A percentile compares a stretch with the other conserved stretches of the same genome.
These are phyloP conservation scores for Fomes fomentarius DNA, from an alignment of 1,284 basidiomycete species.

Conservation along the genomic window DNA sequence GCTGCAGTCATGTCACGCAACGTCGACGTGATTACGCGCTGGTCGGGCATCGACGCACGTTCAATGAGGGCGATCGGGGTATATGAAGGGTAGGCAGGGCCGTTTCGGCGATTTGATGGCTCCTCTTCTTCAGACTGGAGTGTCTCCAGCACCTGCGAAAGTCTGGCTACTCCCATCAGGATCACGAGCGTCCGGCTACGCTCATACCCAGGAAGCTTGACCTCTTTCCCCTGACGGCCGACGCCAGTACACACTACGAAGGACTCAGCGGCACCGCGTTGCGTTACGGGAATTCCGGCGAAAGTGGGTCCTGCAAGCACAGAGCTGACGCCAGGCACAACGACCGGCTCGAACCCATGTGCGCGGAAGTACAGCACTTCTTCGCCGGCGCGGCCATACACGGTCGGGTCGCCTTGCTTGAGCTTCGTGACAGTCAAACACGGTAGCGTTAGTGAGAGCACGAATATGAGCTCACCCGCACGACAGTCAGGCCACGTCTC, in stretches of 20 bases:
- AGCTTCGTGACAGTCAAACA: slow-evolving; percentile 55
- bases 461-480: slow-evolving; percentile 67
- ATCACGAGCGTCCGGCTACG: slow-evolving; percentile 81
- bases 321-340: slow-evolving; percentile 90
- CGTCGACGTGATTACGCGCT: slow-evolving; percentile 84
- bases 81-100: slow-evolving; percentile 72
- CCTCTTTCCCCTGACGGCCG: slow-evolving; percentile 84
- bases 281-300: slow-evolving; percentile 92
- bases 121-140: slow-evolving; percentile 41
- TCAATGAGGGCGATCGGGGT: slow-evolving; percentile 93
- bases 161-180: slow-evolving; percentile 94
- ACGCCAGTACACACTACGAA: slow-evolving; percentile 94
- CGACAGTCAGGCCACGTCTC: slow-evolving; percentile 79
- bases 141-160: slow-evolving; percentile 72
- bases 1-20: slow-evolving; percentile 74
- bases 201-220: slow-evolving; percentile 86
- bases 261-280: slow-evolving; percentile 91
- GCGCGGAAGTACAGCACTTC: slow-evolving; percentile 91
- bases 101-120: slow-evolving; percentile 42
- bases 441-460: no score
- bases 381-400: slow-evolving; percentile 94
- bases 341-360: slow-evolving; percentile 80
- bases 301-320: slow-evolving; percentile 90
- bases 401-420: slow-evolving; percentile 96
- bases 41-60: slow-evolving; percentile 90